Evolutionary conservation across 768 basidiomycete genomes (phyloP), one percentile per base, ranked within the genome.

Genomic region (Leucocoprinus birnbaumii): DNA sequence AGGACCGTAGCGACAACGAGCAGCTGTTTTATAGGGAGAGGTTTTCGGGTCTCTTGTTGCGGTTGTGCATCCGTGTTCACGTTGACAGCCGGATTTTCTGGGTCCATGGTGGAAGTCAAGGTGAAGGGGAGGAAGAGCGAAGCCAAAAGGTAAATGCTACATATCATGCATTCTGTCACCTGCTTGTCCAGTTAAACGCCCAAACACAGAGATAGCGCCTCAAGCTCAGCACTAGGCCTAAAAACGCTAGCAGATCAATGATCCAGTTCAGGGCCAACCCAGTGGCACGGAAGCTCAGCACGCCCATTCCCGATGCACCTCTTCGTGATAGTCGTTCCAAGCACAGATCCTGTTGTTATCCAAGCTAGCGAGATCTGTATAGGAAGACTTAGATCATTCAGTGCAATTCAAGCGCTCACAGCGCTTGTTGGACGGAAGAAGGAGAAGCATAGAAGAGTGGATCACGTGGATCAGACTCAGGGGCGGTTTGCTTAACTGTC

Each of bases 11-110:
- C 66, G n/a, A 74, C 58, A 46, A 76, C 68, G 46, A 72, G 63
- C 4, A 78, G 57, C 48, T 76, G 76, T 19, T 71, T 58, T 47
- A 66, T 70, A 2, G 77, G 77, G 14, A 79, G 65, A 18, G 74
- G 71, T 8, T 73, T 73, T 7, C 66, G 65, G 38, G 3, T 13
- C 19, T 35, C 42, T 27, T 41, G 21, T 3, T 26, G 38, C n/a
- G 40, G 46, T 41, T 34, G 8, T 18, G 24, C 24, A 8, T 31
- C 11, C 11, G 31, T 5, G 11, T 11, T 31, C 11, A 5, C 31
- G 24, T 40, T 26, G 7, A 24, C 11, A 41, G 5, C 18, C 42
- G 38, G 6, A 25, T 4, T 13, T 14, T 21, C n/a, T 4, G 7
- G 5, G 16, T 31, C 41, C 52, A 53, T 46, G 44, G 14, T 10